Base-by-base conservation (phyloP, 257 asterid species). In the Solanum habrochaites region DNA sequence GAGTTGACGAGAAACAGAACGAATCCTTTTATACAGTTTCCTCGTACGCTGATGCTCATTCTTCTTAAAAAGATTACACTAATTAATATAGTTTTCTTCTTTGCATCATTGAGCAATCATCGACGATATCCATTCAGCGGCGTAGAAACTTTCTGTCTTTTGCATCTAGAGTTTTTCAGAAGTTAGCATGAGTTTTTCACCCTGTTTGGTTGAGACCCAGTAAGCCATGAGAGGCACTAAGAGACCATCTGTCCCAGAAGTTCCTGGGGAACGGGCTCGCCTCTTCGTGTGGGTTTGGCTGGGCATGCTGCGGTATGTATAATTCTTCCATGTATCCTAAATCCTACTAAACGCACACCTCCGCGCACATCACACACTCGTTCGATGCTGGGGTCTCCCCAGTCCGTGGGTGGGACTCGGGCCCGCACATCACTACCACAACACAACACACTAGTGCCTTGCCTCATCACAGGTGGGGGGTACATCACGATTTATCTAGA, bases 271-370 rank as follows among this genome's bases (percentile, higher is more conserved):
- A 95, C 98, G 4, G 98, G 95, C 90, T 95, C 97, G 77, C 98
- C 98, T 64, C 98, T 89, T 77, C 98, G 91, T 88, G n/a, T 95
- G 98, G n/a, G n/a, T n/a, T n/a, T 87, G 93, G 98, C 47, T 98
- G 98, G 88, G 98, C 88, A 95, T 95, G 94, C 96, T 60, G 96
- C 98, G 11, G 98, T 95, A 69, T 94, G 98, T 37, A 95, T 88
- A 95, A 88, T 21, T 95, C 90, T 95, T 95, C 98, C 98, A 95
- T 88, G 94, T 95, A 89, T 95, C 98, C 98, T 95, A n/a, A n/a
- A n/a, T n/a, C n/a, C n/a, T n/a, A n/a, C n/a, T n/a, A n/a, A n/a
- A n/a, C n/a, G n/a, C n/a, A n/a, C n/a, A n/a, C n/a, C n/a, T n/a
- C n/a, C n/a, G n/a, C n/a, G n/a, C n/a, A n/a, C n/a, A n/a, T n/a